Evolutionary conservation across 257 asterid genomes (phyloP), one percentile per base, ranked within the genome.

Genomic region (Echium plantagineum): DNA sequence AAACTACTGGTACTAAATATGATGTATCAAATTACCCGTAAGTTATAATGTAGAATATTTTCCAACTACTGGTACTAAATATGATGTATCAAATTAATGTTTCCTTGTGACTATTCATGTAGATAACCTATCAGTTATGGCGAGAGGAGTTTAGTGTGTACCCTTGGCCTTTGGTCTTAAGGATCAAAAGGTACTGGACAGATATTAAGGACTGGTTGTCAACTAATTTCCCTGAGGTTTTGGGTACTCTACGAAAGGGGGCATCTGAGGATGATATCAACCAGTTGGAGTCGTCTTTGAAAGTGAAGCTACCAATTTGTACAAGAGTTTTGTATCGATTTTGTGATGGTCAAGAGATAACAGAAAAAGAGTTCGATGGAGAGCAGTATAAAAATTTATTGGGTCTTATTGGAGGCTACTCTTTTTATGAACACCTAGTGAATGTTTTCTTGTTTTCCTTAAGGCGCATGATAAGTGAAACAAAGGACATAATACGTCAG

Each of bases 401-500:
- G 76, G 98, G 98, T 54, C 72, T 91, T 51, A 91, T 91, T 13
- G 98, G 98, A 67, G 98, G 98, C 61, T 91, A 91, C 77, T 61
- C 86, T 19, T 60, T 88, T 52, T 81, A 82, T 59, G 83, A 74
- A 18, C 89, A 88, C 74, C 66, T 78, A 51, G 94, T 88, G 53
- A 91, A 91, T 70, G 97, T 91, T 71, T 78, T 66, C 71, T 65
- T 91, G 83, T 67, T 88, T 62, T 93, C 98, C 24, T 76, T 86
- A 74, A 67, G 77, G 60, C 83, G 75, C 60, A 73, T 91, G 67
- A 55, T 66, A 46, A 42, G 35, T 62, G 82, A 80, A 61, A 79
- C 97, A 1, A 74, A 35, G 80, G 67, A 38, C 49, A 57, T 74
- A 19, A 70, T 52, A 69, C 67, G 42, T 64, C 68, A 70, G 18